Evolutionary conservation across 495 filamentous ascomycete species (phyloP), one percentile per base, ranked within the genome.

Genomic region (Penicillium chermesinum): DNA sequence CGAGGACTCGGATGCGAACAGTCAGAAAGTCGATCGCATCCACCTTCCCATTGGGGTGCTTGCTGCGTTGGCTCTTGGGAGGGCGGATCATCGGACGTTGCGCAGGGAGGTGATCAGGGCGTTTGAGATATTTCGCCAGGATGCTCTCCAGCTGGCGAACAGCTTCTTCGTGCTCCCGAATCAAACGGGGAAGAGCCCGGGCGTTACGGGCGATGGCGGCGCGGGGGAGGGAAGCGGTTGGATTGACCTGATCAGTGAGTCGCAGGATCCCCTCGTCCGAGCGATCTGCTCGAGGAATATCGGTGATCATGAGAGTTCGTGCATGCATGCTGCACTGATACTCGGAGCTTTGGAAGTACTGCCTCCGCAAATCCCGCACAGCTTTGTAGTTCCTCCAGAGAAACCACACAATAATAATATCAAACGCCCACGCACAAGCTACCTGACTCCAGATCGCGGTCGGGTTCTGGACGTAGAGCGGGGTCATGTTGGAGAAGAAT

Each of bases 21-120:
- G 89, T 94, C 38, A 95, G 75, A 56, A 95, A 96, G 52, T 95
- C 88, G 58, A 98, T 97, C 10, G 94, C 88, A 55, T 98, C 93
- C 19, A 97, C 79, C 59, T 87, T 88, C 14, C 59, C 60, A 25
- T 51, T 50, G 2, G 59, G 59, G 9, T 64, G 52, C 17, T 71
- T 67, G 16, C 41, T 54, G 45, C 85, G 81, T 18, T 82, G 79
- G 38, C 79, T 84, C 54, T 88, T 86, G 9, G 86, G 84, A 3
- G 87, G 88, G 41, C 75, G 79, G 68, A 90, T 91, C 7, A 77
- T 77, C 8, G 94, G 93, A 44, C 94, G 76, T n/a, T 77, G 79
- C 0, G 84, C 48, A 0, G 94, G 93, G 1, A 97, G 76, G 40
- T 82, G 81, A 53, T 90, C 76, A 0, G 93, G 94, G 46, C 91